Base-by-base conservation (phyloP, 2,329 filamentous ascomycete genomes). In the Arthroderma uncinatum region DNA sequence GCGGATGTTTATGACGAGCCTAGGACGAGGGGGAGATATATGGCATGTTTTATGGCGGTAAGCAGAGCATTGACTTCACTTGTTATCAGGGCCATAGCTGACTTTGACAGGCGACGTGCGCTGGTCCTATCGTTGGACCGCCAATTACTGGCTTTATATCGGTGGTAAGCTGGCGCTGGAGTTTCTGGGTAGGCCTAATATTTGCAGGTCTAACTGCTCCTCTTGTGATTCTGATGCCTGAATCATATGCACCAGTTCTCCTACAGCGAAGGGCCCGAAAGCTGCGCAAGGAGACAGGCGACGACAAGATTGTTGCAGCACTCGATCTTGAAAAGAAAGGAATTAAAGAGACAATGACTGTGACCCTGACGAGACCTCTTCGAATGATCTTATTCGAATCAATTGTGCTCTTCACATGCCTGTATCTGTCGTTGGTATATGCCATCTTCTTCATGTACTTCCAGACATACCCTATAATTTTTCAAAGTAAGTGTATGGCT, bases 171-270 rank as follows among this genome's bases (percentile, higher is more conserved):
- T 79, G 76, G 76, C 67, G 74, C 34, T 78, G 75, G 74, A 70
- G 71, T 0, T 79, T 78, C 57, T 78, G 75, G 84, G 78, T 89
- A 34, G 83, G 75, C 10, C 76, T 88, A 4, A 86, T 90, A 33
- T 76, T 87, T 58, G 85, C 85, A 0, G 74, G 67, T 0, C 62
- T 65, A 2, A 84, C 84, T 1, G 74, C 83, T 65, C 70, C 82
- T 1, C 70, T 1, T 68, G 68, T 87, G 9, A 56, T 82, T n/a
- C 74, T 83, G 58, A 76, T 89, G 59, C 85, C 82, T 7, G 83
- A 86, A 66, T 84, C 82, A 1, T 84, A 79, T 64, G 79, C 71
- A 1, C 83, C 82, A 0, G 71, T 83, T 3, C 74, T 85, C 25
- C 72, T 84, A 21, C 71, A 74, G 79, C 84, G 1, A 78, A 81